Conservation (phyloP, 2,329 filamentous ascomycete genomes). For the Cordyceps fumosorosea region DNA sequence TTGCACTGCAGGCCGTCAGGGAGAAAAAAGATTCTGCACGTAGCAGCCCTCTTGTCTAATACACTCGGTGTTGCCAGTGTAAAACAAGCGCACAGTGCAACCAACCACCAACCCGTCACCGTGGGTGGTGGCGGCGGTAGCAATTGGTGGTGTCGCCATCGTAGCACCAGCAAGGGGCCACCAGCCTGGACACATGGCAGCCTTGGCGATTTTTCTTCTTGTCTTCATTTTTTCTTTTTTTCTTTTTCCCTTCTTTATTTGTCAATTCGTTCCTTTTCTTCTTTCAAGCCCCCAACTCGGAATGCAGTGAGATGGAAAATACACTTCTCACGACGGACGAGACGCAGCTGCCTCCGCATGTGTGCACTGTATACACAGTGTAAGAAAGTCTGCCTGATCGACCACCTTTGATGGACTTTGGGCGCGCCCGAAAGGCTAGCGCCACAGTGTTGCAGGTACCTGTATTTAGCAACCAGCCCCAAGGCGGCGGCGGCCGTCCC, state of each 20-base stretch:
- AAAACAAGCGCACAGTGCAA: constrained; percentile 1
- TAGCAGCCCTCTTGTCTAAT: background rate
- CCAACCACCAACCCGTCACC: background rate
- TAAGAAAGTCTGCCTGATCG: constrained; percentile 3
- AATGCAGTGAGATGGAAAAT: no score
- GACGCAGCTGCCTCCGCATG: background rate
- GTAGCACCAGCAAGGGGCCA: background rate
- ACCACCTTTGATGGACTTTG: background rate
- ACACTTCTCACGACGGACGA: background rate
- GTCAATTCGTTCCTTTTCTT: no score
- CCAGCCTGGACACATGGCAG: background rate
- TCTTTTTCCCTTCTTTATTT: background rate
- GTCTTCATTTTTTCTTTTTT: background rate
- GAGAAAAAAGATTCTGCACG: background rate
- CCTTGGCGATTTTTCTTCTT: background rate
- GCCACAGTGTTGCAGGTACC: background rate
- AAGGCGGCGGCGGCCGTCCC: background rate
- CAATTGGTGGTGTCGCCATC: background rate
- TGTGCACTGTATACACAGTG: background rate
- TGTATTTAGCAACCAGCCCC: no score
- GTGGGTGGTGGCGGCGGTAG: no score
- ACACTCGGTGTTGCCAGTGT: background rate
- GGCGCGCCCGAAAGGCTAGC: background rate
- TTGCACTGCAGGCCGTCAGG: background rate
- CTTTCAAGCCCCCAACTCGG: no score